Base-by-base conservation (phyloP, 2,329 filamentous ascomycete species). In the Colletotrichum camelliae region DNA sequence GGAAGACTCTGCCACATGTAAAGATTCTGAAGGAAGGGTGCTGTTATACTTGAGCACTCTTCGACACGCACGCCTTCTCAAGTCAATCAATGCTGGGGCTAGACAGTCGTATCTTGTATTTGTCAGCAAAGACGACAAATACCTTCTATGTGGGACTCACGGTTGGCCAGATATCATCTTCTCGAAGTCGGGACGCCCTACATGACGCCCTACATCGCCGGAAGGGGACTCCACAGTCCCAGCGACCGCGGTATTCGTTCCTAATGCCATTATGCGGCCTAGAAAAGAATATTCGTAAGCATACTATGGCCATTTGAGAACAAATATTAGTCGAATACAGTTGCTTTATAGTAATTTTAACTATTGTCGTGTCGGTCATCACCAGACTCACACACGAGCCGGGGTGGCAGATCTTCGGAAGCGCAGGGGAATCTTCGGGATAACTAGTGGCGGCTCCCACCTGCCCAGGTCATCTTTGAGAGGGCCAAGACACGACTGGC, bases 341-440 rank as follows among this genome's bases (percentile, higher is more conserved):
- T 39, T 18, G 16, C 4, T 39, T 48, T 48, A 13, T 48, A 48
- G 1, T n/a, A 21, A 1, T 48, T 3, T 0, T 7, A 3, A 0
- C 5, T 4, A 1, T 52, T 21, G 2, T 52, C 43, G 5, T 2
- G 3, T 13, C 4, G n/a, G n/a, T 4, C 10, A 52, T 52, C 10
- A 21, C 43, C 10, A 52, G 43, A 52, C n/a, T 52, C 43, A 21
- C 10, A 52, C 0, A 13, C 10, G 6, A 21, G n/a, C 43, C n/a
- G 4, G 0, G 43, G 1, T 0, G 43, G 43, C n/a, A 52, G 0
- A 52, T 52, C 43, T 52, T 52, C 43, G 43, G 43, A 1, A 7
- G n/a, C n/a, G 10, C n/a, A 52, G 43, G 43, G 10, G 10, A 52
- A 52, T 52, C 43, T 52, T 52, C 43, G 43, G 43, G 43, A 13